Evolutionary conservation across 805 yeast genomes (phyloP).

Genomic region (Candida namnaoensis): DNA sequence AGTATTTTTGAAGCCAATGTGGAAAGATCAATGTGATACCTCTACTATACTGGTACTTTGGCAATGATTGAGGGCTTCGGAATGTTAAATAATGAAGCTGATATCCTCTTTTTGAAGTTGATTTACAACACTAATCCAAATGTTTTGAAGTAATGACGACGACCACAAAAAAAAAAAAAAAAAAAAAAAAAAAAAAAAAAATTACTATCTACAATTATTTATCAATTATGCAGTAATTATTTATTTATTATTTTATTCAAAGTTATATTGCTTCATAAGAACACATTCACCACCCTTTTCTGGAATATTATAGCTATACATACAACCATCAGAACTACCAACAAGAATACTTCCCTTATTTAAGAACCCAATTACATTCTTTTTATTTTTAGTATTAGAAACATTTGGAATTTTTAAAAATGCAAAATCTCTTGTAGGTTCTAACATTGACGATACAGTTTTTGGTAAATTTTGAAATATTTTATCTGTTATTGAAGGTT

Average conservation of each 20-base stretch:
- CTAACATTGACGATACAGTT: slow-evolving; percentile 40
- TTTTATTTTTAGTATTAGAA: not conserved
- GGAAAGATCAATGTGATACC: too few species aligned
- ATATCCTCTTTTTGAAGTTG: too few species aligned
- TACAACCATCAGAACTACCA: slow-evolving; percentile 43
- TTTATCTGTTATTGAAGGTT: slow-evolving; percentile 17
- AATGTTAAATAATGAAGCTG: too few species aligned
- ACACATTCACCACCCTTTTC: slow-evolving; percentile 63
- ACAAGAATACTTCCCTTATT: slow-evolving; percentile 29
- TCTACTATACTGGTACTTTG: too few species aligned
- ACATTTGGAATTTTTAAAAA: slow-evolving; percentile 32
- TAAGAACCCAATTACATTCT: slow-evolving; percentile 18
- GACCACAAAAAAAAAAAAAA: too few species aligned
- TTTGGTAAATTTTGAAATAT: slow-evolving; percentile 17
- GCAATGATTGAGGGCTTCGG: too few species aligned
- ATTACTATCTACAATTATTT: too few species aligned
- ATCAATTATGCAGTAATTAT: too few species aligned
- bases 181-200: too few species aligned
- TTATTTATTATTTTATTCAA: slow-evolving; percentile 2
- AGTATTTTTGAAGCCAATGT: too few species aligned
- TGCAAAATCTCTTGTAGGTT: slow-evolving; percentile 62
- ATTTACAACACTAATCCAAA: too few species aligned
- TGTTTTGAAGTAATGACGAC: too few species aligned
- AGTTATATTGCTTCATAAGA: slow-evolving; percentile 40
- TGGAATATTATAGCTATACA: slow-evolving; percentile 47